phyloP scores from a whole-genome alignment of 352 stramenopile species.

The Lagenidium giganteum region DNA sequence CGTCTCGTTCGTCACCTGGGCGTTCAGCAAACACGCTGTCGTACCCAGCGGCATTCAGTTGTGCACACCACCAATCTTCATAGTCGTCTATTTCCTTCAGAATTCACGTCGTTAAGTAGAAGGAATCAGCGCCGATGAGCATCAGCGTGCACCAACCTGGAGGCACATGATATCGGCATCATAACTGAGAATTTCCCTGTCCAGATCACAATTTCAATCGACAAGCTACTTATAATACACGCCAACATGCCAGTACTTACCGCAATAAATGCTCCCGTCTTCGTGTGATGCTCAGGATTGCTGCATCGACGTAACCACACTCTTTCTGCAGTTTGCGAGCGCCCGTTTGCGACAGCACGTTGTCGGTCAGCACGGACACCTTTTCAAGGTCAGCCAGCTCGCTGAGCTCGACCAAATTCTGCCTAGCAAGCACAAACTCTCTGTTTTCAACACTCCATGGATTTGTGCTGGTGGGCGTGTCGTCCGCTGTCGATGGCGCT shows the following conservation, averaged over 20 bases:
- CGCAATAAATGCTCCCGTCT: constrained; percentile 49
- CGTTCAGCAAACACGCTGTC: constrained; percentile 71
- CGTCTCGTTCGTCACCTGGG: constrained; percentile 23
- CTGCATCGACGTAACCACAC: constrained; percentile 38
- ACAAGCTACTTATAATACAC: background rate
- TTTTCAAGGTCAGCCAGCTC: constrained; percentile 48
- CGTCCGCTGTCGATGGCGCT: too few relatives aligned
- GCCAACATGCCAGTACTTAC: constrained; percentile 20
- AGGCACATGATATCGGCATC: constrained; percentile 84
- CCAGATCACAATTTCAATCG: background rate
- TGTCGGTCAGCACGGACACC: constrained; percentile 73
- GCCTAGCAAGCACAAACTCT: constrained; percentile 39
- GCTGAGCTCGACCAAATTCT: constrained; percentile 33
- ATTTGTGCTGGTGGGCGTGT: too few relatives aligned
- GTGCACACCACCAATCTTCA: constrained; percentile 72
- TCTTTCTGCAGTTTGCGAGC: constrained; percentile 41
- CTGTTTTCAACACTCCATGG: too few relatives aligned
- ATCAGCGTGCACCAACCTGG: constrained; percentile 27
- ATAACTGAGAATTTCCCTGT: constrained; percentile 65
- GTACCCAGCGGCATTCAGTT: constrained; percentile 66
- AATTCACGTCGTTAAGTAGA: too few relatives aligned
- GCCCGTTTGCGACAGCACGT: constrained; percentile 79
- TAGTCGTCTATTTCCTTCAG: constrained; percentile 83
- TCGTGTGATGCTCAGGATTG: constrained; percentile 48
- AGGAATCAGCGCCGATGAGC: too few relatives aligned